phyloP scores from a whole-genome alignment of 2,329 filamentous ascomycete species.

The Teratosphaeria zuluensis region DNA sequence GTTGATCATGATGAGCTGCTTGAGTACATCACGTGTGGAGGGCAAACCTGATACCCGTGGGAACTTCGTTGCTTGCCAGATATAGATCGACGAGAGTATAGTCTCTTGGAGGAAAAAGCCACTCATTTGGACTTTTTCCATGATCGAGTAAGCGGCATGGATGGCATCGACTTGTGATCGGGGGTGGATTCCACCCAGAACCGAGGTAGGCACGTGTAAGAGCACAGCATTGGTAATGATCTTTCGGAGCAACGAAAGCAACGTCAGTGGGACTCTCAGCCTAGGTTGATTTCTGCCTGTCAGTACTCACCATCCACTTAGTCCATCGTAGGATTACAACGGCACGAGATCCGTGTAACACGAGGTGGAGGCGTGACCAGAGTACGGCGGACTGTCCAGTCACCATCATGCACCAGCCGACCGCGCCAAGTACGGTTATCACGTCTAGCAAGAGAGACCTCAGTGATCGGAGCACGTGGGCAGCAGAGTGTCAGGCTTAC shows the following conservation, averaged over 20 bases:
- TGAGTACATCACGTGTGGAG: slow-evolving; percentile 14
- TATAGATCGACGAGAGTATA: background rate
- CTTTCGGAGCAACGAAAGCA: too few species aligned
- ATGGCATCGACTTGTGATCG: slow-evolving; percentile 27
- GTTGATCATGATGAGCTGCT: slow-evolving; percentile 27
- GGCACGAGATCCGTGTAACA: slow-evolving; percentile 28
- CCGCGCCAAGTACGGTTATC: background rate
- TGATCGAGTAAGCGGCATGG: background rate
- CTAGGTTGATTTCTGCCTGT: too few species aligned
- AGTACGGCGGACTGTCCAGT: background rate
- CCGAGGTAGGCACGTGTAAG: slow-evolving; percentile 44
- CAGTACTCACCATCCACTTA: slow-evolving; percentile 35
- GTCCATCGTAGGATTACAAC: slow-evolving; percentile 39
- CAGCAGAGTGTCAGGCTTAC: slow-evolving; percentile 18
- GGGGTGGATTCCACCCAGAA: slow-evolving; percentile 38
- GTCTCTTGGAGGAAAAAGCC: background rate
- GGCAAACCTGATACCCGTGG: slow-evolving; percentile 7
- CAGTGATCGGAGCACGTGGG: slow-evolving; percentile 6
- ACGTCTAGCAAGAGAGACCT: background rate
- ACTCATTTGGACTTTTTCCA: background rate
- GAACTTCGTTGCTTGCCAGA: background rate
- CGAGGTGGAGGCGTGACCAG: background rate
- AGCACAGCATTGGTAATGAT: slow-evolving; percentile 47
- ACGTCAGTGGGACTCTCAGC: too few species aligned
- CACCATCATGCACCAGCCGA: background rate